These are phyloP conservation scores for Serendipita sp. DNA, from an alignment of 1,284 basidiomycete species.

Conservation along the genomic window DNA sequence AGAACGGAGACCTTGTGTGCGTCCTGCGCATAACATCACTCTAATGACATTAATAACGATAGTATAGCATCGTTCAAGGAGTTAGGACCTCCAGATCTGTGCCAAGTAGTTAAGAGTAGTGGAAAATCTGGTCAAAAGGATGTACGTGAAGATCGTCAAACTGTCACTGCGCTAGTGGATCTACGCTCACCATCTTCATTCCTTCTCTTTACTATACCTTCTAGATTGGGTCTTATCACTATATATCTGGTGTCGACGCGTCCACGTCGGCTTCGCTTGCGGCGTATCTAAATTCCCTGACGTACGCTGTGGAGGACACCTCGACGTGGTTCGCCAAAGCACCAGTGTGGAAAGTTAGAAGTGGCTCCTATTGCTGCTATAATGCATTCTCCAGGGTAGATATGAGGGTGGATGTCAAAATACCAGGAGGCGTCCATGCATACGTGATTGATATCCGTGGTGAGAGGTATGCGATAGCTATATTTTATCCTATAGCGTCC, in stretches of 20 bases:
- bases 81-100: conserved; percentile 92
- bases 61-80: conserved; percentile 81
- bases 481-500: background rate
- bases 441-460: conserved; percentile 91
- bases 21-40: conserved; percentile 21
- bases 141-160: conserved; percentile 32
- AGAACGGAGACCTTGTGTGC: conserved; percentile 84
- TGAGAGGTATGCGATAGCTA: conserved; percentile 52
- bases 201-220: background rate
- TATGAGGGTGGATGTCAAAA: conserved; percentile 94
- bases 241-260: conserved; percentile 91
- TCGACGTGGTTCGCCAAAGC: conserved; percentile 87
- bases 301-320: conserved; percentile 85
- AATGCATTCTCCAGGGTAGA: conserved; percentile 97
- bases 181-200: too few relatives aligned
- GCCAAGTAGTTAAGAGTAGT: conserved; percentile 87
- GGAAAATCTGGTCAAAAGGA: conserved; percentile 75
- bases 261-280: conserved; percentile 94
- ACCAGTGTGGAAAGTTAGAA: conserved; percentile 80
- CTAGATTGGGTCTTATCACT: conserved; percentile 86
- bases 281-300: conserved; percentile 95
- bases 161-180: conserved; percentile 2
- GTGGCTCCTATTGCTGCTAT: conserved; percentile 95
- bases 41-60: background rate
- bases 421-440: conserved; percentile 90